Evolutionary conservation across 2,329 filamentous ascomycete genomes (phyloP).

Genomic region (Phaeosphaeriaceae sp.): DNA sequence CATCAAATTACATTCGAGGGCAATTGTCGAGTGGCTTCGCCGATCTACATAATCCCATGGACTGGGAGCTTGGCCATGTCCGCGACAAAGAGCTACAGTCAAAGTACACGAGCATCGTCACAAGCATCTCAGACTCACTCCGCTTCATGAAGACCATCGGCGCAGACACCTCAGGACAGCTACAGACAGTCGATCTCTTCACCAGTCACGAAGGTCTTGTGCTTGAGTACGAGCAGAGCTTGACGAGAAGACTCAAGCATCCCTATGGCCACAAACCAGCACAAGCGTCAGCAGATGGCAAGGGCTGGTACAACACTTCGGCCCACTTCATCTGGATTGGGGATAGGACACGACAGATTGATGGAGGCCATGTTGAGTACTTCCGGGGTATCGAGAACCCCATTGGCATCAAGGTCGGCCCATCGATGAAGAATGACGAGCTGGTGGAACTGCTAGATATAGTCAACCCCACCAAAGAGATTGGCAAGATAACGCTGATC

Average conservation of each 20-base stretch:
- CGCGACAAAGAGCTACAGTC: slow-evolving; percentile 81
- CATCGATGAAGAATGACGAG: slow-evolving; percentile 79
- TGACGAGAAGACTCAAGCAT: slow-evolving; percentile 78
- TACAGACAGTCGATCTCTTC: slow-evolving; percentile 93
- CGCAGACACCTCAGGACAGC: slow-evolving; percentile 81
- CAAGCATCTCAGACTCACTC: slow-evolving; percentile 86
- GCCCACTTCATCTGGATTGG: slow-evolving; percentile 99
- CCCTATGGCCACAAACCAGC: slow-evolving; percentile 57
- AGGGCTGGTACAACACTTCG: slow-evolving; percentile 90
- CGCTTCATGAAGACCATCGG: slow-evolving; percentile 95
- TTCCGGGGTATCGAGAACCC: slow-evolving; percentile 96
- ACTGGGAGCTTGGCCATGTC: slow-evolving; percentile 95
- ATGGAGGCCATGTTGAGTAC: slow-evolving; percentile 95
- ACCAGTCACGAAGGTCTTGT: slow-evolving; percentile 95
- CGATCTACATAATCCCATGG: slow-evolving; percentile 89
- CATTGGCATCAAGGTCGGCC: slow-evolving; percentile 95
- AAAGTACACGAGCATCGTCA: slow-evolving; percentile 86
- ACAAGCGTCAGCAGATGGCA: slow-evolving; percentile 47
- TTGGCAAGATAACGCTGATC: slow-evolving; percentile 95
- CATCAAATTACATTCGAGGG: slow-evolving; percentile 89
- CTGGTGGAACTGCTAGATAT: slow-evolving; percentile 81
- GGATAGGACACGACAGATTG: slow-evolving; percentile 91
- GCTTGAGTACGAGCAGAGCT: slow-evolving; percentile 89
- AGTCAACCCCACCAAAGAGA: slow-evolving; percentile 81
- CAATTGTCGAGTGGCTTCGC: slow-evolving; percentile 88